Evolutionary conservation across 306 rosid species (phyloP), one percentile per base, ranked within the genome.

Genomic region (Hylodesmum podocarpum): DNA sequence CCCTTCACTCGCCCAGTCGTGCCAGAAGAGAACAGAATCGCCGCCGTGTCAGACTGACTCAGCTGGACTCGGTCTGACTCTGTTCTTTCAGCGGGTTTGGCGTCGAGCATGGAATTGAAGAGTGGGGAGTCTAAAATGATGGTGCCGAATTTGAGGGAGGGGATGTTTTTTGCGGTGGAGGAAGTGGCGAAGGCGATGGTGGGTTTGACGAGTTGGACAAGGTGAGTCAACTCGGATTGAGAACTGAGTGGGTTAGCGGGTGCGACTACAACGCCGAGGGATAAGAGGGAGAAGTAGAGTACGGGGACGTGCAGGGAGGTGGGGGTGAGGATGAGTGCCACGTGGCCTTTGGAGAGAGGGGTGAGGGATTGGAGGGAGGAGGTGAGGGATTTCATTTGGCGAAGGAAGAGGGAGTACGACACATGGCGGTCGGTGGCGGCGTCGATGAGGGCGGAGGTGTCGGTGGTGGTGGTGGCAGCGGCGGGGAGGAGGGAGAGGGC

Each of bases 1-100:
- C 97, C 97, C 64, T 95, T 95, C 7, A 95, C 91, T 19, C 85
- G 78, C 3, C 98, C 98, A 0, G 98, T 95, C 1, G 98, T 95
- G 0, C 97, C 97, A 0, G 97, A 95, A 2, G 97, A 95, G 87
- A 82, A 95, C 1, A 95, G 86, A 70, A 95, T 87, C 43, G 93
- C 86, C 1, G 98, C 97, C 21, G 87, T 14, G 37, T 90, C 90
- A 1, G 86, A 82, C 64, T 95, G 97, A 58, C 21, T 49, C 65
- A 84, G 66, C 39, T 70, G 43, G 0, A 77, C 84, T 16, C 63
- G 40, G 13, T 1, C n/a, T n/a, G n/a, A n/a, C n/a, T n/a, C n/a
- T n/a, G n/a, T n/a, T n/a, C n/a, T n/a, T n/a, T n/a, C n/a, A n/a
- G n/a, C n/a, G n/a, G n/a, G n/a, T n/a, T 13, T 14, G 2, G 16